Evolutionary conservation across 805 yeast genomes (phyloP), one percentile per base, ranked within the genome.

Genomic region (Candida railenensis): DNA sequence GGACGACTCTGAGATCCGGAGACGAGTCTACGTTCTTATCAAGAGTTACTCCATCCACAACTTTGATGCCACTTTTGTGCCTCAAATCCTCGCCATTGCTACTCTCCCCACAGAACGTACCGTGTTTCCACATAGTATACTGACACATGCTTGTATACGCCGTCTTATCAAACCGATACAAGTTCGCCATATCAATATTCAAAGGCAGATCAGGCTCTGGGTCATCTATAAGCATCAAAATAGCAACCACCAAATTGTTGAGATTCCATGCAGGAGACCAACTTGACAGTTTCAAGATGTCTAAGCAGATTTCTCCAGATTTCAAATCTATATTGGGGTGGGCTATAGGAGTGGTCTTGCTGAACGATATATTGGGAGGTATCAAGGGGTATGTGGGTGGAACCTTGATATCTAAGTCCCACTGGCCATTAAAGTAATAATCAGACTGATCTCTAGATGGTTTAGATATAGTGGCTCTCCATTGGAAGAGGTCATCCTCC

Each of bases 191-290:
- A 58, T 86, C 91, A 14, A 86, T 71, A 55, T 86, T 83, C 43
- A 86, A 62, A 0, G 92, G 92, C 36, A 87, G 80, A 49, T 81
- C 81, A 0, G 88, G 85, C 56, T 82, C 89, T 0, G 90, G 90
- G 42, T 80, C 78, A 37, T 75, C 78, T 7, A 85, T 56, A 14
- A 86, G 68, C 58, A 79, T 65, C 28, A 82, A 57, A 2, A 85
- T 74, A 1, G 89, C 89, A 15, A 77, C 72, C 40, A 83, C 66
- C 4, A 80, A 67, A 46, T 80, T 69, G 40, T 75, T 63, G 39
- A 86, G 57, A 45, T 82, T 78, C 87, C 89, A 85, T 1, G 87
- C 88, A 0, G 92, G 91, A 0, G 87, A 76, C 91, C 91, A 86
- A 48, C 71, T 71, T 15, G 67, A 75, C 38, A 52, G 59, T 46